phyloP scores from a whole-genome alignment of 2,329 filamentous ascomycete species.

The Ceratocystis albifundus region DNA sequence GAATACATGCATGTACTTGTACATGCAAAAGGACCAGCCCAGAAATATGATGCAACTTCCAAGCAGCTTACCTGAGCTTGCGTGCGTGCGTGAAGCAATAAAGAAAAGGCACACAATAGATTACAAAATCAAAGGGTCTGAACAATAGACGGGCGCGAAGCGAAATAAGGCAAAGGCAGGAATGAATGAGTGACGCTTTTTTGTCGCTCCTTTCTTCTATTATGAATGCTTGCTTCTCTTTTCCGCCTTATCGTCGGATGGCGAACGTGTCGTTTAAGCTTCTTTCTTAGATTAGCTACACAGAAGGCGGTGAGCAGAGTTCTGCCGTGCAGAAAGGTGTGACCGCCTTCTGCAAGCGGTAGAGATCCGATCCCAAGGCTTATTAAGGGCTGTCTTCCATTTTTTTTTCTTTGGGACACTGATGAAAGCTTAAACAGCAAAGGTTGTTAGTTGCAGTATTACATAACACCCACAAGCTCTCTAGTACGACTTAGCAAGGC shows the following conservation, averaged over 20 bases:
- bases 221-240: not conserved
- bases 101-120: not conserved
- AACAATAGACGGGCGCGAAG: not conserved
- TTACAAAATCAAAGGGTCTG: not conserved
- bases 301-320: not conserved
- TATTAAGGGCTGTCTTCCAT: not conserved
- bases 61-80: not conserved
- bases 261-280: constrained; percentile 23
- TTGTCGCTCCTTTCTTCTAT: not conserved
- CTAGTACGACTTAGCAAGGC: no score
- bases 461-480: no score
- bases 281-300: not conserved
- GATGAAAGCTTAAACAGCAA: not conserved
- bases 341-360: constrained; percentile 4
- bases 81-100: not conserved
- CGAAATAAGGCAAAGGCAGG: not conserved
- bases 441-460: no score
- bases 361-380: not conserved
- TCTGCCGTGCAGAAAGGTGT: not conserved
- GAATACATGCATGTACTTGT: not conserved
- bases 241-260: constrained; percentile 10
- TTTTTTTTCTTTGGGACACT: not conserved
- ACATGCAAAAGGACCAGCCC: not conserved
- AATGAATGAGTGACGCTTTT: not conserved
- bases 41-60: not conserved